Base-by-base conservation (phyloP, 306 rosid genomes). In the Cucumis cinereus region DNA sequence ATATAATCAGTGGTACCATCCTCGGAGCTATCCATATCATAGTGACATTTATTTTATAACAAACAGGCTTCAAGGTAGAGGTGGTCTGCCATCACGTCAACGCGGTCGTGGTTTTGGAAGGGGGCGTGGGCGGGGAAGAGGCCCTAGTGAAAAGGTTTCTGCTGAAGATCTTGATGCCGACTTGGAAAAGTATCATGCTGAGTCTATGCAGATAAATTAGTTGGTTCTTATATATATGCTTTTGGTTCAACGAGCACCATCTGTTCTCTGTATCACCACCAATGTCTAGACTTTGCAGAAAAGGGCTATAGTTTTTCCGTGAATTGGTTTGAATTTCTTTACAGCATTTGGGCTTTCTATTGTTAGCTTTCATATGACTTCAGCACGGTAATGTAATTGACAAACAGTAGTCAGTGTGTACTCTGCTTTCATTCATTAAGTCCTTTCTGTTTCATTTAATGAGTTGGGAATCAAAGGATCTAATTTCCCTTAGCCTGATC, bases 111-210 rank as follows among this genome's bases (percentile, higher is more conserved):
- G 83, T 41, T 43, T 75, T 28, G 96, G 98, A 53, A 80, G 70
- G 55, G 86, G 83, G 58, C 76, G 89, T 41, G 90, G 78, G 26
- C 54, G 68, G 9, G 78, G 78, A 35, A 56, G 78, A 75, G 52
- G 87, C 28, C 88, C 85, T 52, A 91, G 77, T 24, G 96, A 92
- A 75, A 94, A 92, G 77, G 78, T 92, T 35, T 94, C 96, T 76
- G 96, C 97, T 16, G 97, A 92, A 60, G 99, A 90, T 76, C 93
- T 94, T 74, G 97, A 94, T 86, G 95, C 96, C 30, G 99, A 94
- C 40, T 79, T 94, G 88, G 97, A 91, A 83, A 94, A 90, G 84
- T 94, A 94, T 83, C 97, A 91, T 83, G 80, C 93, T 24, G 95
- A 89, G 81, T 85, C 95, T 61, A 90, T 91, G 97, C 87, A 91